A percentile compares a stretch with the other conserved stretches of the same genome.
phyloP scores from a whole-genome alignment of 2,329 filamentous ascomycete species.

The Xylaria digitata region DNA sequence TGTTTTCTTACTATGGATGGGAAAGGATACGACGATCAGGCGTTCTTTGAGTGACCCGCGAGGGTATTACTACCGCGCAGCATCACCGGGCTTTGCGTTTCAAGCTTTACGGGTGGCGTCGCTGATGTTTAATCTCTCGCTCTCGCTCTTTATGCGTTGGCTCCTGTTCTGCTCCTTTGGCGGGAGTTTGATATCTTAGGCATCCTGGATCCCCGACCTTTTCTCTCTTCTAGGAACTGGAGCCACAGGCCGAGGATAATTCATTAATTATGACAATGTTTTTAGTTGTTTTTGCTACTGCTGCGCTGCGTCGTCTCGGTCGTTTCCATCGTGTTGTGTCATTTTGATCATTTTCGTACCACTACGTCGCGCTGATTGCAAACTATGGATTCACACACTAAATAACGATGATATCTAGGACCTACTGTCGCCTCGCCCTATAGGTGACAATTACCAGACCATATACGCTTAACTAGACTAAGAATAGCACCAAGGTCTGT shows the following conservation, averaged over 20 bases:
- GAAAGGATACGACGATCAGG: slow-evolving; percentile 30
- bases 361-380: not conserved
- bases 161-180: slow-evolving; percentile 5
- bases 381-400: not conserved
- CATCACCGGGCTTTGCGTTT: slow-evolving; percentile 17
- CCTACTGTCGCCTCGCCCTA: too few relatives aligned
- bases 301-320: not conserved
- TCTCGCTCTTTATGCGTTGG: slow-evolving; percentile 3
- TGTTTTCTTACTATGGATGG: slow-evolving; percentile 8
- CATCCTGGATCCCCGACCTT: not conserved
- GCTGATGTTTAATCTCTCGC: slow-evolving; percentile 5
- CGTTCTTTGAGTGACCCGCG: slow-evolving; percentile 30
- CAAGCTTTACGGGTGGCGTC: slow-evolving; percentile 22
- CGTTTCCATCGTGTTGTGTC: not conserved
- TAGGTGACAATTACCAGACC: too few relatives aligned
- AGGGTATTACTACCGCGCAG: slow-evolving; percentile 21
- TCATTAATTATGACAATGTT: slow-evolving; percentile 22
- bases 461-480: too few relatives aligned
- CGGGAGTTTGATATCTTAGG: slow-evolving; percentile 9
- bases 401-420: too few relatives aligned
- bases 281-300: not conserved
- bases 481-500: too few relatives aligned
- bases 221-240: slow-evolving; percentile 5
- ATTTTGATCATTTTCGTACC: not conserved
- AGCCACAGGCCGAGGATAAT: not conserved